Evolutionary conservation across 2,329 filamentous ascomycete species (phyloP), one percentile per base, ranked within the genome.

Genomic region (Penicillium concentricum): DNA sequence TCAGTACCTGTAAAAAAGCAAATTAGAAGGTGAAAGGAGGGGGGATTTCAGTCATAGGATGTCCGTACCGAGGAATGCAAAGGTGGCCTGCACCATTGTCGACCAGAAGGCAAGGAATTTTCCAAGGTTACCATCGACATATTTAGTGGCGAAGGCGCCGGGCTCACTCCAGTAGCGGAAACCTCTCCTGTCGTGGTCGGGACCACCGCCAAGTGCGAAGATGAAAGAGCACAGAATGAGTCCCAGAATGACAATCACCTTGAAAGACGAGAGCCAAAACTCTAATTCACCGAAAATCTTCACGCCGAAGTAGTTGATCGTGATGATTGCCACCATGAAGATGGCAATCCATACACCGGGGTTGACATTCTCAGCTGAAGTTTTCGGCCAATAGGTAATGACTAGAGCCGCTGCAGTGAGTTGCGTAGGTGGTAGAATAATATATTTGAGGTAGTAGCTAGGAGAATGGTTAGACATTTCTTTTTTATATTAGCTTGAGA

Each of bases 151-250:
- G 20, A 62, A 60, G 3, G 57, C 53, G 0, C 59, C 87, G 0
- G 87, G 88, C 24, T 74, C 47, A 3, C 65, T 69, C 75, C 84
- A 87, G 67, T 85, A 81, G 16, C 84, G 81, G 69, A 91, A 91
- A 0, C 88, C 89, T 59, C 89, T 89, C 0, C 81, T 78, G 61
- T 91, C 86, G 51, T 83, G 79, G 1, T 84, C 70, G 0, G 90
- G 90, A 63, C 92, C 92, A 3, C 88, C 90, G 5, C 90, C 90
- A 0, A 92, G 77, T 85, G 92, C 92, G 59, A 87, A 85, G 59
- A 94, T 80, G 65, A 94, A 89, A 7, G 90, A 92, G 74, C 89
- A 91, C 60, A 84, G 61, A 62, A 91, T 81, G 30, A 91, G 78
- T 1, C 82, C 85, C 22, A 91, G 71, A 55, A 89, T 87, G 43